These are phyloP conservation scores for Apiospora malaysiana DNA, from an alignment of 2,329 filamentous ascomycete species.

Conservation along the genomic window DNA sequence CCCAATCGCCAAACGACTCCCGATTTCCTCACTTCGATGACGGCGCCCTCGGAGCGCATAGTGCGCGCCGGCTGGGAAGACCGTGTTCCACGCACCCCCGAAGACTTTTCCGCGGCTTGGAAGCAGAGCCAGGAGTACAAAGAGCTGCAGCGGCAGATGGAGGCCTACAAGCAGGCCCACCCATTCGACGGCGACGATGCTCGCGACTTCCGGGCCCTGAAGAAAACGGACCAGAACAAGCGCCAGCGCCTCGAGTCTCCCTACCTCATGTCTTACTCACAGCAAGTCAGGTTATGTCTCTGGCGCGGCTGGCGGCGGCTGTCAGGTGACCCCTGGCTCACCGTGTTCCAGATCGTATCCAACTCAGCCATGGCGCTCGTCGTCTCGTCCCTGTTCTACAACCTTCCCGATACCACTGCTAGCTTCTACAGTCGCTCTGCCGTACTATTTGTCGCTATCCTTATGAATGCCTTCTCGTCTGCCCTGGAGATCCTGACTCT, in stretches of 20 bases:
- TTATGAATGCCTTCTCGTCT: slow-evolving; percentile 64
- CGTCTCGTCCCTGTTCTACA: slow-evolving; percentile 66
- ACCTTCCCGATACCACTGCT: slow-evolving; percentile 52
- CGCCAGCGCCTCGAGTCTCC: slow-evolving; percentile 60
- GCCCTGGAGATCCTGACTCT: slow-evolving; percentile 59
- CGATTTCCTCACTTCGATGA: slow-evolving; percentile 74
- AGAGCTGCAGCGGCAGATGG: slow-evolving; percentile 53
- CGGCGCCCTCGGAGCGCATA: slow-evolving; percentile 65
- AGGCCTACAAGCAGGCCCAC: slow-evolving; percentile 53
- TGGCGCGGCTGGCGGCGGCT: slow-evolving; percentile 50
- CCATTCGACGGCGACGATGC: slow-evolving; percentile 48
- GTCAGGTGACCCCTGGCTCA: slow-evolving; percentile 60
- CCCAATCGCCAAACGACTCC: slow-evolving; percentile 70
- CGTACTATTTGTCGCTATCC: slow-evolving; percentile 64
- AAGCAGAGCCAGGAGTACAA: slow-evolving; percentile 50
- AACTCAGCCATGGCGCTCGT: slow-evolving; percentile 64
- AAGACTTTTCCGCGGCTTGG: slow-evolving; percentile 67
- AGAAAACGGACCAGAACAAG: slow-evolving; percentile 57
- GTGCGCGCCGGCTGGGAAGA: slow-evolving; percentile 63
- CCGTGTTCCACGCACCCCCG: slow-evolving; percentile 68
- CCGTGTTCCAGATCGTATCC: slow-evolving; percentile 51
- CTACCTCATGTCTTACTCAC: slow-evolving; percentile 58
- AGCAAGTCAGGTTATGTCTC: slow-evolving; percentile 39
- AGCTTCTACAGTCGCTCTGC: slow-evolving; percentile 62
- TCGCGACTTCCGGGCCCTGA: slow-evolving; percentile 51